A percentile compares a stretch with the other conserved stretches of the same genome.
Evolutionary conservation across 164 flowering plant genomes (phyloP).

Genomic region (Buxus sempervirens): DNA sequence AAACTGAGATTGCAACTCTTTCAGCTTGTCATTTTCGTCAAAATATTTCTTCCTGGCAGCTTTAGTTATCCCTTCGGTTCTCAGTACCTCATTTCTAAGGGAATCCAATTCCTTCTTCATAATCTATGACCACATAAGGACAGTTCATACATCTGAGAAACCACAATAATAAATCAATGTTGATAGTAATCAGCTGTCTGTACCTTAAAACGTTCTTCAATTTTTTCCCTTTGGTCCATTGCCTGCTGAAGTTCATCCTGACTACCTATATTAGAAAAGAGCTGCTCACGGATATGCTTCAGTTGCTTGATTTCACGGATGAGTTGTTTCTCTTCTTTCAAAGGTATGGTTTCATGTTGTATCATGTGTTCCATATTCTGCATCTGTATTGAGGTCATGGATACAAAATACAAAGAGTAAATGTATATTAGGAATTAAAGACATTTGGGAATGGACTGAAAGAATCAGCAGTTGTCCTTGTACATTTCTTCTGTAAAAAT

Average conservation of each 20-base stretch:
- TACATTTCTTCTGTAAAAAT: not conserved
- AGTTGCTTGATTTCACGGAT: slow-evolving; percentile 78
- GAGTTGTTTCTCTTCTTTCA: slow-evolving; percentile 72
- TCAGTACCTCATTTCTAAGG: slow-evolving; percentile 38
- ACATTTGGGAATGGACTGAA: not conserved
- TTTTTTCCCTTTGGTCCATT: slow-evolving; percentile 49
- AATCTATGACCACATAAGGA: slow-evolving; percentile 27
- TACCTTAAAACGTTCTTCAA: slow-evolving; percentile 76
- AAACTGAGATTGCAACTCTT: slow-evolving; percentile 39
- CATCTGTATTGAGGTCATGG: slow-evolving; percentile 40
- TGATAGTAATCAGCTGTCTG: not conserved
- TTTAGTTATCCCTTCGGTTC: slow-evolving; percentile 41
- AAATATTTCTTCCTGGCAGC: slow-evolving; percentile 38
- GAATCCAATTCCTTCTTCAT: slow-evolving; percentile 54
- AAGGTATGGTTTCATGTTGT: slow-evolving; percentile 71
- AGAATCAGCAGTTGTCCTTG: not conserved
- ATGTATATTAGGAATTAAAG: not conserved
- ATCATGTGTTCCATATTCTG: slow-evolving; percentile 58
- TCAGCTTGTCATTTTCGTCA: slow-evolving; percentile 35
- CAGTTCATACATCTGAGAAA: slow-evolving; percentile 11
- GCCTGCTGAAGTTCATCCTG: slow-evolving; percentile 61
- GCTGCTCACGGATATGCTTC: slow-evolving; percentile 54
- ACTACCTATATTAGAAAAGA: slow-evolving; percentile 43
- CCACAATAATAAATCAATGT: not conserved
- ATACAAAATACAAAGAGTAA: slow-evolving; percentile 2